Evolutionary conservation across 345 rosid genomes (phyloP), one percentile per base, ranked within the genome.

Genomic region (Brassica nigra): DNA sequence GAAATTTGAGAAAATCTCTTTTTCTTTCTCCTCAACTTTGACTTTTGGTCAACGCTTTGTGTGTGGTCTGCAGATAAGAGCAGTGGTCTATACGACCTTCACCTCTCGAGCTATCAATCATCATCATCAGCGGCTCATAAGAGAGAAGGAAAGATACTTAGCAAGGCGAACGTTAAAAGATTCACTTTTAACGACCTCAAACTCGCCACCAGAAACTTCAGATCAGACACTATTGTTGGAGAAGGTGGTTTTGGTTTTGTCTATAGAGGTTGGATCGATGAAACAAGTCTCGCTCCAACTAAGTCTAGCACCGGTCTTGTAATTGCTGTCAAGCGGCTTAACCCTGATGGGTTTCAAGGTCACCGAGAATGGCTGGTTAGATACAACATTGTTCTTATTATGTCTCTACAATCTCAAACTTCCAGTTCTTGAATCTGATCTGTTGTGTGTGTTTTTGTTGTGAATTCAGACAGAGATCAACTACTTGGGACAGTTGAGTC

Each of bases 211-310:
- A 87, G 95, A 82, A 93, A 91, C 76, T 95, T 95, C 81, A 91
- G 98, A 63, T 90, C 97, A 0, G 99, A 95, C 78, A 86, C 96
- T 85, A 91, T 95, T 68, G 77, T 95, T 57, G 99, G 99, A 18
- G 99, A 95, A 86, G 99, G 99, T 29, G 99, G 99, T 10, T 95
- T 95, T 3, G 99, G 99, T 82, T 84, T 86, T 30, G 99, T 95
- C 34, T 95, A 89, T 57, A 95, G 91, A 70, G 99, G 97, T 4
- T 95, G 98, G 99, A 82, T 95, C 57, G 99, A 95, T 81, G 91
- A 86, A 82, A 77, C 88, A 20, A 79, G 98, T 42, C 88, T 36
- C 42, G 42, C 2, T 36, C 42, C 42, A 16, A 16, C 49, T 10
- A 42, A 42, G 14, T 3, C 49, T 8, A 42, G 14, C 4, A 42